Base-by-base conservation (phyloP, 2,329 filamentous ascomycete species). In the Pestalotiopsis sp. region DNA sequence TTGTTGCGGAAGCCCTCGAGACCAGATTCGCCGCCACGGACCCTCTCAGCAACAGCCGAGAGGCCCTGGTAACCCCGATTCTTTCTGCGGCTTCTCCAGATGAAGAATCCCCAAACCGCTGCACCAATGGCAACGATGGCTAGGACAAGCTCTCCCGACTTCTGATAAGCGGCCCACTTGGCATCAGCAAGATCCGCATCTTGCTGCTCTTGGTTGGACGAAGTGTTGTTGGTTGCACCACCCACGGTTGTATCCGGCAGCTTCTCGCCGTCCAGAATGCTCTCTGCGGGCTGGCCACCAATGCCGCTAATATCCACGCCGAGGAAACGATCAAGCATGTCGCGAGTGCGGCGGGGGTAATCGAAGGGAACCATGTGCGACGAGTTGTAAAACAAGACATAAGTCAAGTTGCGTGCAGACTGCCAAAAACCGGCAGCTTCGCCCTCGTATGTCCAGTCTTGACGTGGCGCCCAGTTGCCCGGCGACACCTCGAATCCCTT, bases 341-440 rank as follows among this genome's bases (percentile, higher is more conserved):
- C 96, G 71, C 95, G 90, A 23, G 91, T 92, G 70, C 94, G 91
- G 62, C 94, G 90, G 1, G 95, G 91, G 75, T 92, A 93, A 80
- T 99, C 95, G 77, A 96, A 98, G 0, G 96, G 97, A 1, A 99
- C 96, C 96, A 99, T 99, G 81, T 99, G 96, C 64, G 93, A 97
- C 17, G 94, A 91, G 80, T 99, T 97, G 84, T 97, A 94, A 82
- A 98, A 97, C 56, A 97, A 86, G 39, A 99, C 91, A 78, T 99
- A 99, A 0, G 96, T 98, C 70, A 99, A 83, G 81, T 99, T 99
- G 72, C 97, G 91, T 1, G 96, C 95, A 78, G 94, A 90, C 81
- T 99, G 97, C 86, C 95, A 99, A 77, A 97, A 94, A 27, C 96
- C 96, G 3, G 95, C 95, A 1, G 89, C 83, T 74, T 97, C 89